Conservation (phyloP, 129 eudicot genomes). For the Escallonia herrerae region DNA sequence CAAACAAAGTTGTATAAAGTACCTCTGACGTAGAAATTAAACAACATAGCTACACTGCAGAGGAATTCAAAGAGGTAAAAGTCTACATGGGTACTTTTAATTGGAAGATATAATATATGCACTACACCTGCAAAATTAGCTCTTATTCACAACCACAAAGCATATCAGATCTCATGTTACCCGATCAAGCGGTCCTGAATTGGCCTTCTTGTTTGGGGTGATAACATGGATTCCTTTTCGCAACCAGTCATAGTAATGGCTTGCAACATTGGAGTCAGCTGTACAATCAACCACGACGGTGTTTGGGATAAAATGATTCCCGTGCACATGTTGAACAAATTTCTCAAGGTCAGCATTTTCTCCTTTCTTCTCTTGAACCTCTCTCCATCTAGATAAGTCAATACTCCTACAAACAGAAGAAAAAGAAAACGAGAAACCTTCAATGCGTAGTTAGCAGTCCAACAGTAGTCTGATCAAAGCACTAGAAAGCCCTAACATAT, state of each 20-base stretch:
- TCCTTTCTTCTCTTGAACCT: constrained; percentile 58
- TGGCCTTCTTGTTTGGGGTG: constrained; percentile 97
- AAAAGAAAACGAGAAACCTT: constrained; percentile 3
- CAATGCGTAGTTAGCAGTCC: too few relatives aligned
- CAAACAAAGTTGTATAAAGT: constrained; percentile 9
- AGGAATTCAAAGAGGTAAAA: too few relatives aligned
- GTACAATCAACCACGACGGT: constrained; percentile 93
- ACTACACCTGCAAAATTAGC: too few relatives aligned
- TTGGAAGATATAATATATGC: too few relatives aligned
- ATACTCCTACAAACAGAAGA: constrained; percentile 50
- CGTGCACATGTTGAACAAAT: constrained; percentile 80
- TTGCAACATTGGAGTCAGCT: constrained; percentile 75
- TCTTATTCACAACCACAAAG: too few relatives aligned
- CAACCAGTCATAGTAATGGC: constrained; percentile 86
- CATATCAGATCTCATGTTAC: constrained; percentile 16
- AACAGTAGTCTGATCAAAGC: too few relatives aligned
- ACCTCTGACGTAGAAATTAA: not conserved
- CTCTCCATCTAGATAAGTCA: constrained; percentile 88
- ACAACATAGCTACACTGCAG: too few relatives aligned
- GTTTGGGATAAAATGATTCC: constrained; percentile 89
- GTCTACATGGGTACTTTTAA: too few relatives aligned
- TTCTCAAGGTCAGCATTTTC: constrained; percentile 73
- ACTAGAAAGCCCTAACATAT: too few relatives aligned
- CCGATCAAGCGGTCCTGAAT: constrained; percentile 99
- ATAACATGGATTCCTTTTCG: constrained; percentile 86